Conservation (phyloP, 1,284 basidiomycete genomes). For the Microbotryomycetes sp. region DNA sequence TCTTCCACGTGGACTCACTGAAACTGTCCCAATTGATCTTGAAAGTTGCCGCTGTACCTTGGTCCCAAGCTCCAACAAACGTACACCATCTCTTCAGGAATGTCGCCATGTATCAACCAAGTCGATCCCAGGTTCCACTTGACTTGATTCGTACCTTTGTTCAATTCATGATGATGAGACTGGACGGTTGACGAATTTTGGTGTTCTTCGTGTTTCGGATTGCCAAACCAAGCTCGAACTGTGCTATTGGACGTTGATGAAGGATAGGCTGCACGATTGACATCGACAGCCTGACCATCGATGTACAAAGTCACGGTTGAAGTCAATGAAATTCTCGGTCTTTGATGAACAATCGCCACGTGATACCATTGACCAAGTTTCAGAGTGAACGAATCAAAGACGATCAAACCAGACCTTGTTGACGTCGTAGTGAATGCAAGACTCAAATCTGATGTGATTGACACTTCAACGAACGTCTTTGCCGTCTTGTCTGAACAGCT, state of each 20-base stretch:
- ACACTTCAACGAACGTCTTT: constrained; percentile 8
- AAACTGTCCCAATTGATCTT: constrained; percentile 59
- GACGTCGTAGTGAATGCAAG: constrained; percentile 9
- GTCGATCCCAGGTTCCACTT: constrained; percentile 16
- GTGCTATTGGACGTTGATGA: constrained; percentile 9
- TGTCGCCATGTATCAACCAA: constrained; percentile 18
- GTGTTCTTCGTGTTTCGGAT: constrained; percentile 5
- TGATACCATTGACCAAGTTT: constrained; percentile 6
- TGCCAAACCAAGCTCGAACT: constrained; percentile 18
- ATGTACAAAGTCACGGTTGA: constrained; percentile 9
- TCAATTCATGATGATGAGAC: too few relatives aligned
- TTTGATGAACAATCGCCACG: constrained; percentile 21
- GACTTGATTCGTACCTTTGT: constrained; percentile 2
- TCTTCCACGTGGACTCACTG: constrained; percentile 68
- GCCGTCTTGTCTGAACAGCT: constrained; percentile 8
- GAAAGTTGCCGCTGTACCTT: constrained; percentile 63
- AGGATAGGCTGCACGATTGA: constrained; percentile 3
- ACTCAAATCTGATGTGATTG: constrained; percentile 1
- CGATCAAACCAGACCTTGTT: constrained; percentile 3
- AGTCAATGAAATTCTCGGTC: background rate
- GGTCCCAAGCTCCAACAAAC: constrained; percentile 51
- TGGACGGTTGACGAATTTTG: too few relatives aligned
- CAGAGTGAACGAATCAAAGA: constrained; percentile 5
- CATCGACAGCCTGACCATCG: constrained; percentile 13
- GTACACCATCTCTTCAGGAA: constrained; percentile 19